Conservation (phyloP, 139 green algal species). For the Closterium sp. region DNA sequence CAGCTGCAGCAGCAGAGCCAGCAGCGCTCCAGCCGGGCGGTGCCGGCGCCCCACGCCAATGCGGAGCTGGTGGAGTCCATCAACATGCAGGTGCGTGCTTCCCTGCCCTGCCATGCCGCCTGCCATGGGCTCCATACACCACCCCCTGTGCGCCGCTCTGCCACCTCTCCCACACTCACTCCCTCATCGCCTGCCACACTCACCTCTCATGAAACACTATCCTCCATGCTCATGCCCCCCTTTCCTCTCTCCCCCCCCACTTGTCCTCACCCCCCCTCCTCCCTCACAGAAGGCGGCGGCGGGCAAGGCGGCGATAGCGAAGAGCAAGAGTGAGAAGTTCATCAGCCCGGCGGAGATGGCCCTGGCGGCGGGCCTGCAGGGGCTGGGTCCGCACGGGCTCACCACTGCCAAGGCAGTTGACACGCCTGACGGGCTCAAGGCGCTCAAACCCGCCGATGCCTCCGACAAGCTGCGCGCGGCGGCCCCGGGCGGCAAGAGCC, state of each 20-base stretch:
- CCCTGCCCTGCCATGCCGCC: background rate
- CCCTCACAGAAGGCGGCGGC: background rate
- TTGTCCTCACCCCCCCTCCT: background rate
- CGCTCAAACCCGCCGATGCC: background rate
- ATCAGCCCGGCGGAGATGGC: background rate
- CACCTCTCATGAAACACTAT: too few species aligned
- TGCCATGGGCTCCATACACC: too few species aligned
- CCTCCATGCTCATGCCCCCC: too few species aligned
- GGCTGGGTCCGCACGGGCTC: background rate
- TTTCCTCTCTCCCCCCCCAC: background rate
- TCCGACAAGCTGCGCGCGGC: background rate
- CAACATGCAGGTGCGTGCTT: background rate
- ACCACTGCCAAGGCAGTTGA: background rate
- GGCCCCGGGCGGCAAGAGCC: background rate
- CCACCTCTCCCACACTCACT: too few species aligned
- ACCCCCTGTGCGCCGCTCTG: too few species aligned
- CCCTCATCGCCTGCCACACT: too few species aligned
- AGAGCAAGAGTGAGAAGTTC: background rate
- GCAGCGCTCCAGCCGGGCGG: background rate
- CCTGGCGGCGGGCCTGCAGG: background rate
- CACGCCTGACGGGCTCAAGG: background rate
- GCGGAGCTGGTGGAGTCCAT: constrained; percentile 26
- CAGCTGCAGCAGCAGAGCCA: background rate
- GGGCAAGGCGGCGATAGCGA: background rate
- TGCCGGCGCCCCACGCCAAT: constrained; percentile 32